These are phyloP conservation scores for Wickerhamiella pararugosa DNA, from an alignment of 1,139 yeast species.

Conservation along the genomic window DNA sequence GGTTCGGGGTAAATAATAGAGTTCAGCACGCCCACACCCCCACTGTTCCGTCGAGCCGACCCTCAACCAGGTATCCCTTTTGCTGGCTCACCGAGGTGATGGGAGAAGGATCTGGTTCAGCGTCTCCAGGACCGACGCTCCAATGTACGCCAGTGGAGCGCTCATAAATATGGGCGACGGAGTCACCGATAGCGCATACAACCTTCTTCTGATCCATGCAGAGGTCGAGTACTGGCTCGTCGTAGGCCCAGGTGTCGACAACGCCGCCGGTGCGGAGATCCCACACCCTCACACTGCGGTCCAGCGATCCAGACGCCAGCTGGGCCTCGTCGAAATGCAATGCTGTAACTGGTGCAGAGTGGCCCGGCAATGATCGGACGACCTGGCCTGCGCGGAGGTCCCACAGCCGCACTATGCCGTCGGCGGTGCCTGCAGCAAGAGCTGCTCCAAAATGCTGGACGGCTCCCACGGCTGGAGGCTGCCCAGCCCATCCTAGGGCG, in stretches of 20 bases:
- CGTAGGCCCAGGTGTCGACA: constrained; percentile 44
- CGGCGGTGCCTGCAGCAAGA: constrained; percentile 61
- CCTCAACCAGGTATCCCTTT: constrained; percentile 51
- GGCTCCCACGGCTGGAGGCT: constrained; percentile 31
- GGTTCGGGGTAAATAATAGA: neutral
- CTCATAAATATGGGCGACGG: constrained; percentile 40
- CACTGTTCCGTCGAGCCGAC: constrained; percentile 41
- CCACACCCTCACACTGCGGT: constrained; percentile 55
- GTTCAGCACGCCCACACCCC: constrained; percentile 39
- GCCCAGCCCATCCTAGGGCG: constrained; percentile 7
- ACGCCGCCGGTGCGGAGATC: constrained; percentile 54
- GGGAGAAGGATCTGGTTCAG: constrained; percentile 20
- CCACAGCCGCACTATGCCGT: constrained; percentile 63
- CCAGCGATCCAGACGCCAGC: constrained; percentile 49
- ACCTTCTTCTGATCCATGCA: constrained; percentile 43
- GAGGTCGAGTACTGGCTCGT: constrained; percentile 35
- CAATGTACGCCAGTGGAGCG: constrained; percentile 38
- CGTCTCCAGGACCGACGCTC: constrained; percentile 33
- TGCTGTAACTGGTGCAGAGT: constrained; percentile 54
- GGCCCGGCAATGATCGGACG: constrained; percentile 51
- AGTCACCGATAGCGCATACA: constrained; percentile 36
- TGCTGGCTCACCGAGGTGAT: constrained; percentile 35
- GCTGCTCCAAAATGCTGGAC: constrained; percentile 57
- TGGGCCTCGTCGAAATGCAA: constrained; percentile 52
- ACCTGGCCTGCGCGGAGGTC: constrained; percentile 52